Evolutionary conservation across 345 rosid species (phyloP).

Genomic region (Populus euphratica): DNA sequence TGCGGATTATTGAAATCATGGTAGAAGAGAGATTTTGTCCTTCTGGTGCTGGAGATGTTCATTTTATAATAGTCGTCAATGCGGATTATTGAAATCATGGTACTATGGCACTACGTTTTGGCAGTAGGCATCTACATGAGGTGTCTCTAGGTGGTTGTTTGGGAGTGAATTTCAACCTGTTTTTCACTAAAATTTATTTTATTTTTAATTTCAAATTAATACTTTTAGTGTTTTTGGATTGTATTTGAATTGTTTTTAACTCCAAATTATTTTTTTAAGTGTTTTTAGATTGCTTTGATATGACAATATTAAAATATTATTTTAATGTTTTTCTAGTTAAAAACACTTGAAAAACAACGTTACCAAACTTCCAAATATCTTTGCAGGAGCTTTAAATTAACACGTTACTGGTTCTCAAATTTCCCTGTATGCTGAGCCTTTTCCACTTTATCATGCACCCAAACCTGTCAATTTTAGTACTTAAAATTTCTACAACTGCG

Average conservation of each 20-base stretch:
- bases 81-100: not conserved
- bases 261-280: too few relatives aligned
- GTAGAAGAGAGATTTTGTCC: not conserved
- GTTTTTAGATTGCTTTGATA: too few relatives aligned
- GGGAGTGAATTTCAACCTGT: too few relatives aligned
- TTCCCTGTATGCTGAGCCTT: not conserved
- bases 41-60: not conserved
- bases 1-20: not conserved
- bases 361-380: accelerated
- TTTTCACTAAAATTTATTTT: too few relatives aligned
- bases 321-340: too few relatives aligned
- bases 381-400: not conserved
- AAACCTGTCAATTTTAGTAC: not conserved
- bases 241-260: too few relatives aligned
- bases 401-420: not conserved
- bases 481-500: not conserved
- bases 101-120: not conserved
- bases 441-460: not conserved
- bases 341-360: too few relatives aligned
- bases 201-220: too few relatives aligned
- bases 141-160: not conserved
- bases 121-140: not conserved
- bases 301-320: too few relatives aligned
- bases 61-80: not conserved
- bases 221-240: too few relatives aligned